A percentile compares a stretch with the other conserved stretches of the same genome.
Conservation (phyloP, 2,329 filamentous ascomycete genomes). For the Colletotrichum higginsianum region DNA sequence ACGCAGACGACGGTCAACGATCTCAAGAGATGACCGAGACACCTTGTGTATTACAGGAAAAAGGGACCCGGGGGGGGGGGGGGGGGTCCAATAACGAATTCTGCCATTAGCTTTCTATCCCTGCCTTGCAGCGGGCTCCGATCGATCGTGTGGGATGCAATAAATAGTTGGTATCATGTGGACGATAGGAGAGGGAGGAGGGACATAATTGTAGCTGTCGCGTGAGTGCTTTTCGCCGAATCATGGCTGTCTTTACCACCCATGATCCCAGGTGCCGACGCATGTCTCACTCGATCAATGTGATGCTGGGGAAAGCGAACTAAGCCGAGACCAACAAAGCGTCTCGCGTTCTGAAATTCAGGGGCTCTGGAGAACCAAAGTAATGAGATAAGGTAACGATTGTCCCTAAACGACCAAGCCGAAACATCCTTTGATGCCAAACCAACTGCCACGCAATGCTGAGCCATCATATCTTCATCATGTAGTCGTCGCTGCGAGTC, state of each 20-base stretch:
- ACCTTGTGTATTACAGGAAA: not conserved
- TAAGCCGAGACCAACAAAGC: constrained; percentile 16
- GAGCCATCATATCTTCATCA: constrained; percentile 29
- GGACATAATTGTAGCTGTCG: not conserved
- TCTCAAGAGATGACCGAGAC: constrained; percentile 31
- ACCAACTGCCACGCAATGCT: constrained; percentile 37
- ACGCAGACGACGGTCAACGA: constrained; percentile 1
- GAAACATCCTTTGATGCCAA: constrained; percentile 23
- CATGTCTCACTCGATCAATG: constrained; percentile 6
- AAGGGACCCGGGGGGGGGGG: too few relatives aligned
- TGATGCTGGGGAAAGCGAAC: constrained; percentile 9
- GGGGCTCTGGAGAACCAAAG: constrained; percentile 9
- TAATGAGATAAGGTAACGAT: constrained; percentile 25
- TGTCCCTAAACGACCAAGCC: constrained; percentile 30
- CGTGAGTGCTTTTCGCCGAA: not conserved
- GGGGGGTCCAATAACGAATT: constrained; percentile 3
- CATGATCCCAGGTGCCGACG: not conserved
- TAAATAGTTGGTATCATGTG: not conserved
- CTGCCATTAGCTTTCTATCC: constrained; percentile 1
- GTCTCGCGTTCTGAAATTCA: constrained; percentile 36
- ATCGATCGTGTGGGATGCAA: not conserved
- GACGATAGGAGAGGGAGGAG: not conserved
- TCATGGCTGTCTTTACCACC: not conserved
- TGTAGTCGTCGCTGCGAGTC: constrained; percentile 37
- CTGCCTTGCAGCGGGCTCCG: constrained; percentile 5